Evolutionary conservation across 805 yeast genomes (phyloP).

Genomic region (Metschnikowia similis): DNA sequence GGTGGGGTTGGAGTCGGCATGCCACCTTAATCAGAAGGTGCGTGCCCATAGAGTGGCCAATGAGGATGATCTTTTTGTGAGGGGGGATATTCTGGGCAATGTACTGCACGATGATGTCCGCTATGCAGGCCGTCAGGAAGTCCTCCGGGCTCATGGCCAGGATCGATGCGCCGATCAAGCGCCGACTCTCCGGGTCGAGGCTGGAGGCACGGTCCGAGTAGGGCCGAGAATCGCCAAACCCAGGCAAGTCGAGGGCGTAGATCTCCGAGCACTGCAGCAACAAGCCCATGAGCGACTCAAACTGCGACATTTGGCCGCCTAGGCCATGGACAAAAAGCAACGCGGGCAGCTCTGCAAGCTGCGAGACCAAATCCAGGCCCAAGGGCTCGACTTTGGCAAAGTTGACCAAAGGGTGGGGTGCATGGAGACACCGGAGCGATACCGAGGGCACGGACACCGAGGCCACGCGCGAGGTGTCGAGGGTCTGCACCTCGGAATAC

Average conservation of each 20-base stretch:
- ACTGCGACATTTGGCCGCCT: conserved; percentile 87
- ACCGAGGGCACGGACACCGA: conserved; percentile 26
- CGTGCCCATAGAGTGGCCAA: conserved; percentile 78
- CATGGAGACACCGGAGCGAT: conserved; percentile 39
- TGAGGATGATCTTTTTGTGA: conserved; percentile 40
- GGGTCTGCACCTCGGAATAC: conserved; percentile 37
- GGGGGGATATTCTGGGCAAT: conserved; percentile 35
- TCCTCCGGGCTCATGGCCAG: conserved; percentile 35
- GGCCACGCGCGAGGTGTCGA: conserved; percentile 23
- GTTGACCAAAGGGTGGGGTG: conserved; percentile 46
- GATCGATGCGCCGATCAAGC: conserved; percentile 27
- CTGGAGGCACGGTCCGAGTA: conserved; percentile 13
- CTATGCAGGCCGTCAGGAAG: conserved; percentile 40
- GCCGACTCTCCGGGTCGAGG: conserved; percentile 29
- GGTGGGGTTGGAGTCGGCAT: conserved; percentile 28
- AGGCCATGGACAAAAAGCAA: conserved; percentile 77
- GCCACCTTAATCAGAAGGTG: conserved; percentile 48
- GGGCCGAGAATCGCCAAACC: conserved; percentile 62
- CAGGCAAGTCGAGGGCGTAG: conserved; percentile 78
- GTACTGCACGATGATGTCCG: conserved; percentile 34
- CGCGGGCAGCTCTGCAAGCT: conserved; percentile 51
- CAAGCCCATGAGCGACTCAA: conserved; percentile 65
- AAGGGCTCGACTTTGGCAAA: conserved; percentile 16
- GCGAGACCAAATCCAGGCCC: conserved; percentile 22
- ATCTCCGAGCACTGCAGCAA: conserved; percentile 62